Evolutionary conservation across 73 alveolate genomes (phyloP).

Genomic region (Tetrahymena malaccensis): DNA sequence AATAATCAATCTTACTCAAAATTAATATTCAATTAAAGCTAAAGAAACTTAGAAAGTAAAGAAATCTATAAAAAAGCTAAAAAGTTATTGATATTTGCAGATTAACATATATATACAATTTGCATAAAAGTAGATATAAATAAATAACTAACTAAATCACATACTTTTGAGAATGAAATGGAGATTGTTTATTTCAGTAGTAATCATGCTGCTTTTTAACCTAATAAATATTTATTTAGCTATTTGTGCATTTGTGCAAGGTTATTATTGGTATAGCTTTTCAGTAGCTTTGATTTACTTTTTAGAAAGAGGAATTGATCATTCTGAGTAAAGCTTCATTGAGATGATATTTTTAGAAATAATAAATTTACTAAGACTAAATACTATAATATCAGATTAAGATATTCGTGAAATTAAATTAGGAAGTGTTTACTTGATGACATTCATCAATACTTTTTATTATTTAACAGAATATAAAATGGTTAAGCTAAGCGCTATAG

Average conservation of each 20-base stretch:
- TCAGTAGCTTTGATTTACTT: not conserved
- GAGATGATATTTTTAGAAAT: not conserved
- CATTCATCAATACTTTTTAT: not conserved
- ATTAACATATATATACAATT: too few species aligned
- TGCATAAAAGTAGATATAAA: too few species aligned
- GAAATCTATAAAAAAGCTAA: not conserved
- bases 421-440: not conserved
- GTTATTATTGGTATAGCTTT: not conserved
- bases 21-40: not conserved
- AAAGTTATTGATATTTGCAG: too few species aligned
- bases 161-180: not conserved
- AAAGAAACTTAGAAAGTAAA: not conserved
- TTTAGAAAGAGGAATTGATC: not conserved
- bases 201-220: not conserved
- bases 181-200: not conserved
- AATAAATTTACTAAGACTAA: not conserved
- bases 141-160: not conserved
- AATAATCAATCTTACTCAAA: not conserved
- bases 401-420: not conserved
- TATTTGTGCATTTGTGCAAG: not conserved
- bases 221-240: not conserved
- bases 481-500: not conserved
- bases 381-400: not conserved
- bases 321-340: not conserved
- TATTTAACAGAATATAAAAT: not conserved